These are phyloP conservation scores for Debaryomycetaceae sp. DNA, from an alignment of 1,139 yeast genomes.

Conservation along the genomic window DNA sequence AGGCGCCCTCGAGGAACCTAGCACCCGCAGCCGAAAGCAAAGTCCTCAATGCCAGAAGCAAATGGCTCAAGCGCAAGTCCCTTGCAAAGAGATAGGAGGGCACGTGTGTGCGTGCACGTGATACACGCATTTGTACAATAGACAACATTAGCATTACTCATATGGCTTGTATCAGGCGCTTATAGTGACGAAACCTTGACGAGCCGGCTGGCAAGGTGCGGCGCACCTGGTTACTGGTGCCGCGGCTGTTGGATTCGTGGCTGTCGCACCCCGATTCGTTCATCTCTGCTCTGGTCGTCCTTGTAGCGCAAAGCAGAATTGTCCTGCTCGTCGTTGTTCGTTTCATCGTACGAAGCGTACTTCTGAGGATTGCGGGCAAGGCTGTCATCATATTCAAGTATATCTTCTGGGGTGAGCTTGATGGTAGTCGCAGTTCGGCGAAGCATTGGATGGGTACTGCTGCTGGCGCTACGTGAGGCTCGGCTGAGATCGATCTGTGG, in stretches of 20 bases:
- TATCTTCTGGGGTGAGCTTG: constrained; percentile 61
- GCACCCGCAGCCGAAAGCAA: constrained; percentile 46
- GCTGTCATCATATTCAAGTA: constrained; percentile 55
- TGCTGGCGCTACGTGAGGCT: too few species aligned
- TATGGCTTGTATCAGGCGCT: too few species aligned
- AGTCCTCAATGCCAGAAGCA: constrained; percentile 42
- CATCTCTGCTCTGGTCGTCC: constrained; percentile 5
- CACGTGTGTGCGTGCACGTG: too few species aligned
- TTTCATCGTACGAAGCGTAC: constrained; percentile 3
- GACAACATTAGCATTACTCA: too few species aligned
- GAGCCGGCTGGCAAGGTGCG: background rate
- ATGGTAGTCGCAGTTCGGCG: constrained; percentile 64
- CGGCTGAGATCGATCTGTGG: background rate
- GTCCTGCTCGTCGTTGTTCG: constrained; percentile 8
- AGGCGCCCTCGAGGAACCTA: constrained; percentile 20
- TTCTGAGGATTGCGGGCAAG: constrained; percentile 7
- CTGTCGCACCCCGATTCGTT: constrained; percentile 6
- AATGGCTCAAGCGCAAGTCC: constrained; percentile 60
- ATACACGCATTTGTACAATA: too few species aligned
- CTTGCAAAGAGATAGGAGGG: constrained; percentile 36
- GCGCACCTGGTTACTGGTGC: background rate
- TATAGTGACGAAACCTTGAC: too few species aligned
- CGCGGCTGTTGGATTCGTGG: constrained; percentile 2
- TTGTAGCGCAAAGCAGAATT: constrained; percentile 6
- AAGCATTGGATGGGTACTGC: constrained; percentile 34